phyloP scores from a whole-genome alignment of 495 filamentous ascomycete species.

The Penicillium maclennaniae region DNA sequence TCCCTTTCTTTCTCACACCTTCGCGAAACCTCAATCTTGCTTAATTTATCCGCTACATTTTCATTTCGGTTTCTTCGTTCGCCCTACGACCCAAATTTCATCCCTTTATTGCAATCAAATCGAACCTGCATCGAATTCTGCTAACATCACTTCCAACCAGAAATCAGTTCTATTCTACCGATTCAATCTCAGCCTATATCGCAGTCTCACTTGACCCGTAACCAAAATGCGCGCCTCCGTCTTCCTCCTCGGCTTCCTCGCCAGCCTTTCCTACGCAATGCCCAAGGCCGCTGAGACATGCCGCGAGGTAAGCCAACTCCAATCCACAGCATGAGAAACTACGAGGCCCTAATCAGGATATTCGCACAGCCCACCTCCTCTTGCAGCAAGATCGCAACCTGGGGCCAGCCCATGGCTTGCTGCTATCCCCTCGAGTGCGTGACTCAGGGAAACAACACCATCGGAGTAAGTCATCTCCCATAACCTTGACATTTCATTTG shows the following conservation, averaged over 20 bases:
- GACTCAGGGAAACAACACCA: neutral
- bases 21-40: neutral
- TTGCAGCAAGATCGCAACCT: slow-evolving; percentile 1
- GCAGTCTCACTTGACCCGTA: neutral
- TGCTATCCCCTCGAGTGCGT: slow-evolving; percentile 9
- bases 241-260: slow-evolving; percentile 16
- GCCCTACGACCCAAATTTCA: neutral
- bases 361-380: neutral
- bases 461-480: slow-evolving; percentile 6
- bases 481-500: neutral
- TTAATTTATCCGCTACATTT: neutral
- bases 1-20: neutral
- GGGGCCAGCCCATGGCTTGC: slow-evolving; percentile 4
- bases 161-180: no score
- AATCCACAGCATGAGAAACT: neutral
- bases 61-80: neutral
- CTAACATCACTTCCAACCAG: neutral
- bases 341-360: neutral
- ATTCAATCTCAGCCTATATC: neutral
- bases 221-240: slow-evolving; percentile 19
- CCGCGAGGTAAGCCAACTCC: slow-evolving; percentile 5
- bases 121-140: neutral
- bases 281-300: slow-evolving; percentile 10
- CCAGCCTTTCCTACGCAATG: slow-evolving; percentile 13
- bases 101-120: neutral